Percentiles rank a stretch among this genome's conserved stretches.
phyloP scores from a whole-genome alignment of 306 rosid species.

The Erythrophleum fordii region DNA sequence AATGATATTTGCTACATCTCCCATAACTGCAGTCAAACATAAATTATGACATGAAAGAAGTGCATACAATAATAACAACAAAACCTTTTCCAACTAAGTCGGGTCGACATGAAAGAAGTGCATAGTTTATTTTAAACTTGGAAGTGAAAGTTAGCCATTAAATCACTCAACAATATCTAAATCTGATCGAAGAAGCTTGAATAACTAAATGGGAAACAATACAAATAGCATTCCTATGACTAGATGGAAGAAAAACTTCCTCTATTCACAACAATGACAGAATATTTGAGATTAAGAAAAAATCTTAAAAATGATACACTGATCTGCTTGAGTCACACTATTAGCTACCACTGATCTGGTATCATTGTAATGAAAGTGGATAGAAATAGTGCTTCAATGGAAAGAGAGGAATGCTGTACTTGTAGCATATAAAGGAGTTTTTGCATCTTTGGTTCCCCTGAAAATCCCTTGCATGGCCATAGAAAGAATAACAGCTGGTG shows the following conservation, averaged over 20 bases:
- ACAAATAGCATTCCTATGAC: too few species aligned
- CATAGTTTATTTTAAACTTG: neutral
- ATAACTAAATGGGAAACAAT: neutral
- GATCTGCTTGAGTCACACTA: neutral
- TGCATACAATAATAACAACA: too few species aligned
- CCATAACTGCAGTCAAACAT: constrained; percentile 45
- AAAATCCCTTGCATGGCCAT: constrained; percentile 91
- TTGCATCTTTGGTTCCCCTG: constrained; percentile 85
- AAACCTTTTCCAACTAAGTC: too few species aligned
- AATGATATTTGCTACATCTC: constrained; percentile 74
- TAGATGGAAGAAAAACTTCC: too few species aligned
- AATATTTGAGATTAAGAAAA: neutral
- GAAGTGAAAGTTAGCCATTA: neutral
- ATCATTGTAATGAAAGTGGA: constrained; percentile 5
- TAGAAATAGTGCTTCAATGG: constrained; percentile 3
- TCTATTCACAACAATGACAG: neutral
- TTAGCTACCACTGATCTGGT: neutral
- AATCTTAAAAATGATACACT: neutral
- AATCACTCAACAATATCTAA: neutral
- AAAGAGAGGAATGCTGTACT: constrained; percentile 44
- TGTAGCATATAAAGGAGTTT: constrained; percentile 84
- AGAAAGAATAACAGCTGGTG: constrained; percentile 89
- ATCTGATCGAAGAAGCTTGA: neutral
- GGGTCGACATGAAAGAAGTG: neutral
- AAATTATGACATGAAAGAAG: constrained; percentile 16